A percentile compares a stretch with the other conserved stretches of the same genome.
Conservation (phyloP, 768 basidiomycete genomes). For the Omphalotus guepiniiformis region DNA sequence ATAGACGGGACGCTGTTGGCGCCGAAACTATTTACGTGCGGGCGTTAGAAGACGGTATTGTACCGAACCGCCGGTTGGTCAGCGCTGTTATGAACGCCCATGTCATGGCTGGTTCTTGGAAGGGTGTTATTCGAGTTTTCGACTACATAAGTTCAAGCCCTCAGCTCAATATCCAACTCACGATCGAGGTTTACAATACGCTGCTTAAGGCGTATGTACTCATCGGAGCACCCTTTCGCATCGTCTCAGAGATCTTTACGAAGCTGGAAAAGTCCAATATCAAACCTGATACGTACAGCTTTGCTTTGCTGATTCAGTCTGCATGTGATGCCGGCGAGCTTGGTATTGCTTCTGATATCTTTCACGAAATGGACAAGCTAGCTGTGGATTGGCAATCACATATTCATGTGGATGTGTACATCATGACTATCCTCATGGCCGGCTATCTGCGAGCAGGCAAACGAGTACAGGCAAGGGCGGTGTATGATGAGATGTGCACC, state of each 20-base stretch:
- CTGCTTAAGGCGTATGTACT: conserved; percentile 82
- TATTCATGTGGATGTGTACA: conserved; percentile 48
- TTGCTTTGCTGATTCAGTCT: conserved; percentile 72
- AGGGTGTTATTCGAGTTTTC: conserved; percentile 66
- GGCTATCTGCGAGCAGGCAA: conserved; percentile 61
- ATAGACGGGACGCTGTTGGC: conserved; percentile 53
- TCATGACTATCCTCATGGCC: conserved; percentile 72
- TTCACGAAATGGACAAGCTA: conserved; percentile 60
- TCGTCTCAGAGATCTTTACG: conserved; percentile 60
- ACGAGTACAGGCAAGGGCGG: conserved; percentile 48
- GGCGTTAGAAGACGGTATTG: conserved; percentile 57
- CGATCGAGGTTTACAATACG: conserved; percentile 67
- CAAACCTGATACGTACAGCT: conserved; percentile 60
- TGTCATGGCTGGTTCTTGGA: conserved; percentile 78
- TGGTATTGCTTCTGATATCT: conserved; percentile 60
- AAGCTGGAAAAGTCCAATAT: conserved; percentile 45
- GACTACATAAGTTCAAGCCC: conserved; percentile 46
- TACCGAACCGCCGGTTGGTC: conserved; percentile 62
- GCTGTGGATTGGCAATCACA: conserved; percentile 30
- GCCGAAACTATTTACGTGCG: conserved; percentile 66
- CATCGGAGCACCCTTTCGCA: conserved; percentile 69
- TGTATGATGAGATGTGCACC: conserved; percentile 68
- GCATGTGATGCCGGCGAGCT: conserved; percentile 72
- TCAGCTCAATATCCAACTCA: conserved; percentile 34
- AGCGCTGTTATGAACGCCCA: conserved; percentile 78